Conservation (phyloP, 2,329 filamentous ascomycete species). For the Aspergillus nomiae region DNA sequence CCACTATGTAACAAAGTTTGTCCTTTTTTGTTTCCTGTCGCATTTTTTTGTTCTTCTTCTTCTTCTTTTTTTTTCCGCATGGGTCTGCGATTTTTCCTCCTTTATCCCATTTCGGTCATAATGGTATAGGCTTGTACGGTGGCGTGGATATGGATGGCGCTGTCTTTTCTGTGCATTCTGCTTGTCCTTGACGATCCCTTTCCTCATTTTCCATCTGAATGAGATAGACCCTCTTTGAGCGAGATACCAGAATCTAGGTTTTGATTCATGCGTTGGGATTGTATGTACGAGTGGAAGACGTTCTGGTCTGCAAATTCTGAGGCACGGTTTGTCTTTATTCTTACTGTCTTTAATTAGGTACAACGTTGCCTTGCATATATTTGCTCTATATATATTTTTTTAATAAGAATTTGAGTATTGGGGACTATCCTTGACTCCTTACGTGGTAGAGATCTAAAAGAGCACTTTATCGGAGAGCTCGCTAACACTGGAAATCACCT, state of each 20-base stretch:
- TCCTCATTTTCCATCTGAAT: conserved; percentile 31
- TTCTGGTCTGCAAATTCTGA: neutral
- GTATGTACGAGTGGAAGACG: conserved; percentile 1
- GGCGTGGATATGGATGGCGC: conserved; percentile 40
- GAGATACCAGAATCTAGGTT: conserved; percentile 45
- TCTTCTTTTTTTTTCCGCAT: conserved; percentile 24
- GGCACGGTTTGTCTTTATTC: conserved; percentile 11
- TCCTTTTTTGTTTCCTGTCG: conserved; percentile 8
- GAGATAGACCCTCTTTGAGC: conserved; percentile 43
- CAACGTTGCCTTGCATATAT: conserved; percentile 1
- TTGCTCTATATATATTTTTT: neutral
- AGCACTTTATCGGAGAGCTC: neutral
- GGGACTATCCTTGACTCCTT: neutral
- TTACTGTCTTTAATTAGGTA: conserved; percentile 8
- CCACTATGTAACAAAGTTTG: conserved; percentile 19
- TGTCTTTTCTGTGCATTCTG: conserved; percentile 36
- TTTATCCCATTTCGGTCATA: conserved; percentile 23
- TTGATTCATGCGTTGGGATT: conserved; percentile 21
- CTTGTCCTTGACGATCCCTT: conserved; percentile 30
- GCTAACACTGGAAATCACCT: conserved; percentile 27
- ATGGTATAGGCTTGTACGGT: conserved; percentile 34
- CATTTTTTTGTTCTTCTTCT: conserved; percentile 14
- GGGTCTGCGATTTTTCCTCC: conserved; percentile 8
- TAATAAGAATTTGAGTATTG: neutral
- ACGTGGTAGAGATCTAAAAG: neutral